Evolutionary conservation across 129 eudicot species (phyloP).

Genomic region (Escallonia herrerae): DNA sequence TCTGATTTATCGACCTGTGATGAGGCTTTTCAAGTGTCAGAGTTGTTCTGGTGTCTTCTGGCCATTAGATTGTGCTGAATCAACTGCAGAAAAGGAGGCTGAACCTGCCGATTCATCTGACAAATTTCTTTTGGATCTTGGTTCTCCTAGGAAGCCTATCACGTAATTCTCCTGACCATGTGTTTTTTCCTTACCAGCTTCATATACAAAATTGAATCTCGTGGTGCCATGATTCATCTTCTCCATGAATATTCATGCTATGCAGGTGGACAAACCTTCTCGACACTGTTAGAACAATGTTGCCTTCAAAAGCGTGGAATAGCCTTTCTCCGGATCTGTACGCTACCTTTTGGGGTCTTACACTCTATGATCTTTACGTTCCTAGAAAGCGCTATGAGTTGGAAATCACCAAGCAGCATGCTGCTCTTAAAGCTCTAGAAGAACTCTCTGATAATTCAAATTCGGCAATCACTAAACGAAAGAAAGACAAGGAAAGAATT

Average conservation of each 20-base stretch:
- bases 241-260: not conserved
- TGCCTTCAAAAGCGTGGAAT: slow-evolving; percentile 98
- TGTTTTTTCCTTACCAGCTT: not conserved
- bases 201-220: not conserved
- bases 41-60: slow-evolving; percentile 52
- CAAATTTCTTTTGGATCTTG: slow-evolving; percentile 68
- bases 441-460: slow-evolving; percentile 92
- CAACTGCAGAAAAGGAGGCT: slow-evolving; percentile 12
- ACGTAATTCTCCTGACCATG: slow-evolving; percentile 34
- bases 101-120: slow-evolving; percentile 22
- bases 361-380: slow-evolving; percentile 90
- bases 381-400: slow-evolving; percentile 89
- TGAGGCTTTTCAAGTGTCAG: slow-evolving; percentile 91
- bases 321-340: slow-evolving; percentile 97
- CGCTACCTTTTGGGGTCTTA: slow-evolving; percentile 98
- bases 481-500: slow-evolving; percentile 93
- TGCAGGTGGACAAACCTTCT: slow-evolving; percentile 97
- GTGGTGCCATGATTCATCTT: not conserved
- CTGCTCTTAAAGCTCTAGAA: slow-evolving; percentile 87
- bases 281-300: slow-evolving; percentile 69
- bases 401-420: slow-evolving; percentile 82
- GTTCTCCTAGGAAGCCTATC: slow-evolving; percentile 52
- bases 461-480: slow-evolving; percentile 92
- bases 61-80: slow-evolving; percentile 67
- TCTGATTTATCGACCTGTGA: slow-evolving; percentile 88